Percentiles rank a stretch among this genome's conserved stretches.
These are phyloP conservation scores for Coniochaeta sp. DNA, from an alignment of 2,329 filamentous ascomycete genomes.

Conservation along the genomic window DNA sequence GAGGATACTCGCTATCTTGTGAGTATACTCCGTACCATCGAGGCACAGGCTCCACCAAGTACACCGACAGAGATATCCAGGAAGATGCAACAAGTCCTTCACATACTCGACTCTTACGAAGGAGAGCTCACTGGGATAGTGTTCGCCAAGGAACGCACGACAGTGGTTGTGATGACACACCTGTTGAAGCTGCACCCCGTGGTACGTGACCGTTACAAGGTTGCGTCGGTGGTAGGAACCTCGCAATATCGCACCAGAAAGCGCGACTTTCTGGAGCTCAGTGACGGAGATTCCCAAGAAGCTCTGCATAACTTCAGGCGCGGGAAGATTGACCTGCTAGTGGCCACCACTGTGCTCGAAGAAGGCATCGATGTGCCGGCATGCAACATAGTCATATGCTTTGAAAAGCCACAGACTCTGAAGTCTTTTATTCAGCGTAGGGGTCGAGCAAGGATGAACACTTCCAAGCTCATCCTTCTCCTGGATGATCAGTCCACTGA, in stretches of 20 bases:
- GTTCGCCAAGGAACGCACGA: constrained; percentile 58
- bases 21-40: constrained; percentile 27
- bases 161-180: constrained; percentile 51
- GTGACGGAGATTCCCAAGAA: constrained; percentile 19
- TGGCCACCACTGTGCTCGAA: constrained; percentile 58
- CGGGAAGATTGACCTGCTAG: constrained; percentile 47
- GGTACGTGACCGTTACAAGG: constrained; percentile 35
- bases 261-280: constrained; percentile 29
- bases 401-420: constrained; percentile 39
- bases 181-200: constrained; percentile 46
- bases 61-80: constrained; percentile 33
- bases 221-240: constrained; percentile 49
- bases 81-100: constrained; percentile 50
- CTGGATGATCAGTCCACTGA: constrained; percentile 20
- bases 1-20: constrained; percentile 50
- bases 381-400: constrained; percentile 55
- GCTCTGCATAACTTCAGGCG: constrained; percentile 42
- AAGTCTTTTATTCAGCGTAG: constrained; percentile 53
- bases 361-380: constrained; percentile 62
- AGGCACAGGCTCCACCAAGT: constrained; percentile 11
- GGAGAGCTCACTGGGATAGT: constrained; percentile 50
- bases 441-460: constrained; percentile 41
- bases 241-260: constrained; percentile 29
- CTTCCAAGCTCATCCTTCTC: constrained; percentile 43
- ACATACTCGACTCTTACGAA: constrained; percentile 35